Conservation (phyloP, 495 filamentous ascomycete species). For the Penicillium pulvis region DNA sequence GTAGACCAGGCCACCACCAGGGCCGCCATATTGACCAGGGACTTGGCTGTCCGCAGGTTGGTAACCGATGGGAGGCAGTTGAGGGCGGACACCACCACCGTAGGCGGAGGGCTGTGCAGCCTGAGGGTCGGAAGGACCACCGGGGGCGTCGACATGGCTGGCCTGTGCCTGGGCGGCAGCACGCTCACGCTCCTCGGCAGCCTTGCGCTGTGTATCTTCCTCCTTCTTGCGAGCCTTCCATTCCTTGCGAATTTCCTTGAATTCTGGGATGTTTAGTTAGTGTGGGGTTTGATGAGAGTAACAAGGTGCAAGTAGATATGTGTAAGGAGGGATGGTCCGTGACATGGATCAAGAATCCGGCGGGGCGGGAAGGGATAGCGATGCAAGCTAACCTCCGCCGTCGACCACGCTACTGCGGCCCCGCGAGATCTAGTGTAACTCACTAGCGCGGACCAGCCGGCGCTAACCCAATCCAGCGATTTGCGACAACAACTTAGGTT, state of each 20-base stretch:
- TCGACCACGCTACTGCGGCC: slow-evolving; percentile 52
- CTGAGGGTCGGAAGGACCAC: slow-evolving; percentile 57
- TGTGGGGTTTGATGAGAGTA: neutral
- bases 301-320: neutral
- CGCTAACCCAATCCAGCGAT: slow-evolving; percentile 40
- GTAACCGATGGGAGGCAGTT: slow-evolving; percentile 88
- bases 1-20: slow-evolving; percentile 56
- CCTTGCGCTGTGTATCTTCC: slow-evolving; percentile 87
- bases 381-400: slow-evolving; percentile 36
- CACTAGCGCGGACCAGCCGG: slow-evolving; percentile 43
- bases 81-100: slow-evolving; percentile 59
- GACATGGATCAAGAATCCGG: slow-evolving; percentile 5
- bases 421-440: slow-evolving; percentile 52
- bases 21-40: slow-evolving; percentile 66
- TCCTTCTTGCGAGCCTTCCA: slow-evolving; percentile 99
- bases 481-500: slow-evolving; percentile 29
- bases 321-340: neutral
- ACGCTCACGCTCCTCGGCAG: slow-evolving; percentile 83
- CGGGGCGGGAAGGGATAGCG: slow-evolving; percentile 21
- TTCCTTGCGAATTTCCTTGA: slow-evolving; percentile 98
- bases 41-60: slow-evolving; percentile 64
- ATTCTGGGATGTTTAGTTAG: slow-evolving; percentile 61
- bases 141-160: slow-evolving; percentile 59
- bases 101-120: slow-evolving; percentile 59
- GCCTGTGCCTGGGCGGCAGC: slow-evolving; percentile 57